Base-by-base conservation (phyloP, 2,329 filamentous ascomycete genomes). In the Ophiocordyceps unilateralis region DNA sequence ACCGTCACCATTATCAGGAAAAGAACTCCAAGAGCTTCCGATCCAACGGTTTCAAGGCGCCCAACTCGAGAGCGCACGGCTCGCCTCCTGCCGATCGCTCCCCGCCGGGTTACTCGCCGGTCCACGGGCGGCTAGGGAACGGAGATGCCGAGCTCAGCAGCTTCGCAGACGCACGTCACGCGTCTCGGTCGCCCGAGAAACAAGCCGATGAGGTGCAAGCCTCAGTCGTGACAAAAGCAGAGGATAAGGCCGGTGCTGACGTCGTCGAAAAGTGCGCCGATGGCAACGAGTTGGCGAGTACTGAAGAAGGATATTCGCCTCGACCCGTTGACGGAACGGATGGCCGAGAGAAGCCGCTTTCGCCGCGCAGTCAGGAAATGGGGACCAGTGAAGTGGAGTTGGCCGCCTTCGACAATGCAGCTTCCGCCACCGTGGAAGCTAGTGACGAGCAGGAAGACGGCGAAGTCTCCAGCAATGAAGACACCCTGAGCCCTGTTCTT, bases 1-100 rank as follows among this genome's bases (percentile, higher is more conserved):
- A 63, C 21, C 54, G 56, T 9, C 53, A 60, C 12, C 50, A 51
- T 19, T 52, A 55, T 30, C 53, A 48, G 32, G 46, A 59, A 9
- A 51, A 50, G 26, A 51, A 54, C 19, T 50, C 52, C 17, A 55
- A 52, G 45, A 55, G 57, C 40, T 17, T 17, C n/a, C 8, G 32
- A n/a, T 19, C n/a, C 10, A 10, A 17, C 32, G 32, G 19, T 36
- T 49, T 49, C 15, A 47, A 48, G 19, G 19, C 40, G 20, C 41
- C 47, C 6, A 43, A 26, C 24, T 26, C 24, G 24, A 26, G 51
- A 7, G 12, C 26, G 17, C 26, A n/a, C 6, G 32, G 11, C n/a
- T 36, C 17, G 7, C 9, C 39, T 17, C 28, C 44, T 11, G 19
- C 32, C 1, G 20, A 34, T 10, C 41, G 39, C 19, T 20, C 2